Evolutionary conservation across 129 eudicot species (phyloP), one percentile per base, ranked within the genome.

Genomic region (Centaurea solstitialis): DNA sequence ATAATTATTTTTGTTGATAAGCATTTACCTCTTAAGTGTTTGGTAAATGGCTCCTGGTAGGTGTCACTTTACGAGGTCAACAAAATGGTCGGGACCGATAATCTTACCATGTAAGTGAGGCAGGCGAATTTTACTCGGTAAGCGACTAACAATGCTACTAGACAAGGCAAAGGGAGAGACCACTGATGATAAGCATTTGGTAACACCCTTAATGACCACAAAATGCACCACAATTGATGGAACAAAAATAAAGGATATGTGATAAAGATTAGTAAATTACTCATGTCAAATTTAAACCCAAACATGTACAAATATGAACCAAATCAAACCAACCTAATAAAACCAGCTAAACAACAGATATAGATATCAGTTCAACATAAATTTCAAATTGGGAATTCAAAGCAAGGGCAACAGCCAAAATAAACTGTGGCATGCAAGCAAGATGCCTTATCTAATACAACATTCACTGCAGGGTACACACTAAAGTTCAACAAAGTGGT

Each of bases 401-500:
- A 17, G n/a, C 21, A 53, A 53, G 64, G 64, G 21, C 21, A 53
- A 53, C 62, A 53, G 62, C 65, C 23, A 6, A 57, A 57, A 57
- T 6, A 8, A 57, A 57, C 53, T 10, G 17, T 10, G 53, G 53
- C 2, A 43, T 43, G 53, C 65, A 57, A n/a, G 23, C 65, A 57
- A 57, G 22, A 57, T 17, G 28, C 68, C 13, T 64, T 64, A 64
- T 64, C 68, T 64, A 64, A 64, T 64, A 64, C 68, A 64, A 15
- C 24, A 73, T 45, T 75, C 80, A 43, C 7, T 79, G 70, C 82
- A 92, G 92, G 30, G 90, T 92, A 70, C 97, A 92, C 40, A 92
- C 93, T 78, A 89, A 89, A 35, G 94, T 92, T 57, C 74, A 84
- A 65, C 89, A 86, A 72, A 89, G 77, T 91, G 97, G 97, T 84